Base-by-base conservation (phyloP, 2,329 filamentous ascomycete species). In the Fusarium brevicatenulatum region DNA sequence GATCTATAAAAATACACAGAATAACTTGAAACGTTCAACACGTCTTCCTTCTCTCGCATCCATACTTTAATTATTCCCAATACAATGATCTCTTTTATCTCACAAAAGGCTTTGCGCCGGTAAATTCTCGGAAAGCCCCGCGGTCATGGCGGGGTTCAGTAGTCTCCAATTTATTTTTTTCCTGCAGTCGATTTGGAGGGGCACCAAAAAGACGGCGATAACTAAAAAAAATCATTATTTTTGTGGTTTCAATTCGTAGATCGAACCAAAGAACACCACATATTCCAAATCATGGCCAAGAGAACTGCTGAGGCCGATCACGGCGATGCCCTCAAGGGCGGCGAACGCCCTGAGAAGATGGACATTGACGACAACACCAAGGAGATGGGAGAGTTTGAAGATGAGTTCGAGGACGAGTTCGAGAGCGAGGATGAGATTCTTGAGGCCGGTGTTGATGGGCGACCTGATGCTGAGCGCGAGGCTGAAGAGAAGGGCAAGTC, bases 321-420 rank as follows among this genome's bases (percentile, higher is more conserved):
- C 43, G 84, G 82, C 50, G 83, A 84, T 42, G 80, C 80, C 39
- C 85, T 91, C 75, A 92, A 92, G 82, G 86, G 86, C 65, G 89
- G 90, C 57, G 86, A 87, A 28, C 88, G 90, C 42, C 89, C 89
- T 9, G 89, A 91, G 71, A 86, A 88, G 69, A 90, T 90, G 87
- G 92, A 92, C 66, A 87, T 93, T 58, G 90, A 93, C 77, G 82
- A 85, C 75, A 82, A 85, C 76, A 82, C 84, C 72, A 85, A 85
- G 79, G 90, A 90, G 32, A 91, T 92, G 86, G 90, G 90, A 80
- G 93, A 98, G 76, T 98, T 97, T 72, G 96, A 97, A 80, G 96
- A 98, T 84, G 95, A 98, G 80, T 98, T 95, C 76, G 94, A 95
- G 82, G 93, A 95, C 78, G 93, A 95, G 80, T 95, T 93, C 76